These are phyloP conservation scores for Sugiyamaella xylanicola DNA, from an alignment of 1,139 yeast genomes.

Conservation along the genomic window DNA sequence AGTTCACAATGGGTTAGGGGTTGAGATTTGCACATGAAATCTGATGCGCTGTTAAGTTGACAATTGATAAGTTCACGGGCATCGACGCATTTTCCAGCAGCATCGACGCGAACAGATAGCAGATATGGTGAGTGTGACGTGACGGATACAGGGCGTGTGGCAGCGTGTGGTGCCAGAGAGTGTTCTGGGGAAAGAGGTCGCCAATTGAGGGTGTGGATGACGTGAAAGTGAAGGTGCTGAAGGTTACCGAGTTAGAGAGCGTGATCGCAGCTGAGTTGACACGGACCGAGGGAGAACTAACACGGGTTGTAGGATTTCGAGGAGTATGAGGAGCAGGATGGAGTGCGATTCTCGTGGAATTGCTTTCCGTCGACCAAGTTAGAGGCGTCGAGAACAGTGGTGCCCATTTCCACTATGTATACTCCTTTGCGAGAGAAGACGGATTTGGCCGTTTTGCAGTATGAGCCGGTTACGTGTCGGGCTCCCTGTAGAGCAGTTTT, in stretches of 20 bases:
- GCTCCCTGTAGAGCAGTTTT: slow-evolving; percentile 81
- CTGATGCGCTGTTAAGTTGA: neutral
- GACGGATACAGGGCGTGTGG: too few relatives aligned
- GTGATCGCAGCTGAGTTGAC: too few relatives aligned
- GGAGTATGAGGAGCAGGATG: slow-evolving; percentile 82
- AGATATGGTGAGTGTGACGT: neutral
- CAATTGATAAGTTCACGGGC: neutral
- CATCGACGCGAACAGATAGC: neutral
- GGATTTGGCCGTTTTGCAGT: slow-evolving; percentile 76
- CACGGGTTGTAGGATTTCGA: slow-evolving; percentile 81
- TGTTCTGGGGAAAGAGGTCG: too few relatives aligned
- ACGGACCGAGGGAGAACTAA: too few relatives aligned
- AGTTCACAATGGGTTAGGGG: neutral
- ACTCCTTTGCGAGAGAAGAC: slow-evolving; percentile 86
- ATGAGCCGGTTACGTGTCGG: slow-evolving; percentile 89
- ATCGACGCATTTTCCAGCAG: neutral
- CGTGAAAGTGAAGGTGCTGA: too few relatives aligned
- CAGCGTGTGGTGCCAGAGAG: too few relatives aligned
- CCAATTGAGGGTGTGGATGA: too few relatives aligned
- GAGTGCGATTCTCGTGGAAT: slow-evolving; percentile 91
- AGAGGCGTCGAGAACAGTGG: slow-evolving; percentile 90
- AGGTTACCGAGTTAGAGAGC: too few relatives aligned
- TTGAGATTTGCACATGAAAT: neutral
- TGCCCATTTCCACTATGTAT: slow-evolving; percentile 92
- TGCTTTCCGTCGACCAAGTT: slow-evolving; percentile 83